Base-by-base conservation (phyloP, 768 basidiomycete genomes). In the Podaxis rugospora region DNA sequence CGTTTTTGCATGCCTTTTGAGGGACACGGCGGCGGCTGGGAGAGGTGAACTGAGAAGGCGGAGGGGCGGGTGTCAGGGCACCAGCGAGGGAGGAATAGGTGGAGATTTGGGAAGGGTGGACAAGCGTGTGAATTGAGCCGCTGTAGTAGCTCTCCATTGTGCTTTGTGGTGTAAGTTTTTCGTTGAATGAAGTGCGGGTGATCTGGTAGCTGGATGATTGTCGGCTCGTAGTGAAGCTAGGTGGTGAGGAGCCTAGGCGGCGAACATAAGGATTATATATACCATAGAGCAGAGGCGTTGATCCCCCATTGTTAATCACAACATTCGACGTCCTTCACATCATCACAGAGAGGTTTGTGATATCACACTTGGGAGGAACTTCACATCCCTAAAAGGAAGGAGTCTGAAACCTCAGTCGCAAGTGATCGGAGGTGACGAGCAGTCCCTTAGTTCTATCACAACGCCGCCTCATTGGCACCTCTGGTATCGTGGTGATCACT, bases 81-180 rank as follows among this genome's bases (percentile, higher is more conserved):
- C 61, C 56, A 18, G 50, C 55, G 23, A 64, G 60, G 16, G 60
- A 62, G 37, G 49, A 58, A 51, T 57, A 55, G 14, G 51, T 35
- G 1, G 63, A 64, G 32, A 54, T 52, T 37, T 64, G 63, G n/a
- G 63, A 53, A 28, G 60, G 44, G 10, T 47, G 47, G 57, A 64
- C 46, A 1, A 47, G 52, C 37, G 61, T 47, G 50, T 64, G 63
- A 54, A 64, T 40, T 3, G 51, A 55, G 28, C 36, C 54, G 16
- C 4, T 18, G 27, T 61, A 57, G 53, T 55, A 54, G 16, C 35
- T 35, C 16, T 44, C 51, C 59, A 61, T 61, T 39, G 47, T 57
- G 37, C 4, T 35, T 28, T 21, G 16, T 25, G 10, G 23, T 36
- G 32, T 39, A 16, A 13, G 27, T 3, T 32, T 32, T 32, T 32